A percentile compares a stretch with the other conserved stretches of the same genome.
These are phyloP conservation scores for Paspalum vaginatum DNA, from an alignment of 176 grass and related monocot genomes.

Conservation along the genomic window DNA sequence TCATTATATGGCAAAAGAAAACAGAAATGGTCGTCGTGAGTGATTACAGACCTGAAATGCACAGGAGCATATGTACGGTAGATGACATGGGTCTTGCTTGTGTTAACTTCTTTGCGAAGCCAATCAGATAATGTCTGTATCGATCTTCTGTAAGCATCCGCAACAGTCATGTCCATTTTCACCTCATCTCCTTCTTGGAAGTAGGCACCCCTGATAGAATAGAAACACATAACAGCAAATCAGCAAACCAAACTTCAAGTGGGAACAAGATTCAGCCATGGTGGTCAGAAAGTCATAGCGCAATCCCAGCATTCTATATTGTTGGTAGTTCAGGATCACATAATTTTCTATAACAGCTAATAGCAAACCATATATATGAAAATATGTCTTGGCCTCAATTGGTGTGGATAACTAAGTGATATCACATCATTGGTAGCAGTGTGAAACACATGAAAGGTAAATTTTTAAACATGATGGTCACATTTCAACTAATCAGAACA, in stretches of 20 bases:
- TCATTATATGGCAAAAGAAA: constrained; percentile 27
- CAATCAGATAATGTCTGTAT: constrained; percentile 72
- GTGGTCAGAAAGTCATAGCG: background rate
- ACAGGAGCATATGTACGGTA: constrained; percentile 88
- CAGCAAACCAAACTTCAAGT: background rate
- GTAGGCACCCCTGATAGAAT: constrained; percentile 63
- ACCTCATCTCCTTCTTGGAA: constrained; percentile 80
- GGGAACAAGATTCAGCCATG: background rate
- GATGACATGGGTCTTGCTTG: constrained; percentile 79
- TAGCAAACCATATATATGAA: background rate
- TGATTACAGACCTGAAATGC: constrained; percentile 82
- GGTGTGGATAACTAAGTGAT: background rate
- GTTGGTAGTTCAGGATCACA: background rate
- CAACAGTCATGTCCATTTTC: constrained; percentile 81
- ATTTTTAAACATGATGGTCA: background rate
- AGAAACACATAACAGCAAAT: constrained; percentile 36
- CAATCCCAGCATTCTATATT: background rate
- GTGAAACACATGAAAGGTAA: background rate
- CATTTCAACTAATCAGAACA: background rate
- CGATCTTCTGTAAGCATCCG: constrained; percentile 65
- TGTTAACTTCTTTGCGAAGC: constrained; percentile 76
- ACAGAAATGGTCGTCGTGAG: background rate
- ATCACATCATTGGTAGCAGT: background rate
- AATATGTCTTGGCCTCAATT: background rate
- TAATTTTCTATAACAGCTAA: background rate